Percentiles rank a stretch among this genome's conserved stretches.
These are phyloP conservation scores for Lichtheimia corymbifera DNA, from an alignment of 371 early-diverging fungal genomes.

Conservation along the genomic window DNA sequence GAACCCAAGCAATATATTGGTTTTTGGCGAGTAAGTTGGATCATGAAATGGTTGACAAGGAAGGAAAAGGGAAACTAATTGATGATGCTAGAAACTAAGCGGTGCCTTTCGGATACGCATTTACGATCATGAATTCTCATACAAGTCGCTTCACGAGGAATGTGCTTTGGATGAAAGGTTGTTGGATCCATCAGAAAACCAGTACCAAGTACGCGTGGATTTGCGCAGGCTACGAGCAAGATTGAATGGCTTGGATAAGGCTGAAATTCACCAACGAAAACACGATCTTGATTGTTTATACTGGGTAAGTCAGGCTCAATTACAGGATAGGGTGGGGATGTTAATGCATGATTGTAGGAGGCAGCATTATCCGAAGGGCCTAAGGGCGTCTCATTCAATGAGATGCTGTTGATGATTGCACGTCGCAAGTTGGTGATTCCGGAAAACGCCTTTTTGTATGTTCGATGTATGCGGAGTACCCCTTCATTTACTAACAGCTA, in stretches of 20 bases:
- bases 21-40: conserved; percentile 45
- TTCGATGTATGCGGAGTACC: background rate
- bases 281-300: conserved; percentile 44
- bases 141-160: conserved; percentile 32
- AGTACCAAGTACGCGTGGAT: conserved; percentile 28
- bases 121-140: conserved; percentile 38
- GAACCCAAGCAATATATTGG: conserved; percentile 46
- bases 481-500: background rate
- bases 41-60: too few relatives aligned
- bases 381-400: conserved; percentile 60
- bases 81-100: conserved; percentile 26
- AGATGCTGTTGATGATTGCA: conserved; percentile 60
- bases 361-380: conserved; percentile 35
- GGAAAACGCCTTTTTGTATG: conserved; percentile 53
- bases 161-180: conserved; percentile 10
- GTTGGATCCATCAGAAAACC: conserved; percentile 14
- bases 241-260: conserved; percentile 33
- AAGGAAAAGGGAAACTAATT: too few relatives aligned
- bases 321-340: background rate
- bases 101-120: conserved; percentile 43
- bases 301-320: conserved; percentile 29
- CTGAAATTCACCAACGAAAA: conserved; percentile 32
- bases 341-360: conserved; percentile 24
- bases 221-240: conserved; percentile 15
- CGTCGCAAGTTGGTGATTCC: conserved; percentile 61